These are phyloP conservation scores for Xylariaceae sp. DNA, from an alignment of 2,329 filamentous ascomycete genomes.

Conservation along the genomic window DNA sequence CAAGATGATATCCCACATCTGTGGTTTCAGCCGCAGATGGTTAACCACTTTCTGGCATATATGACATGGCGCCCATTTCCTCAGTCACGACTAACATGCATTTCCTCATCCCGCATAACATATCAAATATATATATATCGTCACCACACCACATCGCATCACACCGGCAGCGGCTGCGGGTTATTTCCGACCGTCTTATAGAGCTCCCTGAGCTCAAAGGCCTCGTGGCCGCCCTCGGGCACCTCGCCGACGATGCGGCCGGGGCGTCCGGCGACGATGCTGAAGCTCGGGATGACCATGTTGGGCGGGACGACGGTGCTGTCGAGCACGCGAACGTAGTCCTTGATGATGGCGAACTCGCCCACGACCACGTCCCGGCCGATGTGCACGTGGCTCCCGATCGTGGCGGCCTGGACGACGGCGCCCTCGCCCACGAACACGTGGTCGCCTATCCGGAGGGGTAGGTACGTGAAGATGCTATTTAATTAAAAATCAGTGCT, in stretches of 20 bases:
- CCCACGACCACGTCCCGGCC: constrained; percentile 72
- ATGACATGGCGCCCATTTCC: no score
- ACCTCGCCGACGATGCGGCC: constrained; percentile 78
- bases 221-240: constrained; percentile 61
- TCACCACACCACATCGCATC: constrained; percentile 17
- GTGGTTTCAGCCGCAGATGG: no score
- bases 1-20: no score
- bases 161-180: constrained; percentile 34
- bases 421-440: constrained; percentile 76
- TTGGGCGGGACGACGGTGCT: constrained; percentile 76
- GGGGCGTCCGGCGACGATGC: constrained; percentile 79
- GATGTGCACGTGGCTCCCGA: constrained; percentile 83
- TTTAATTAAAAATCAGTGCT: no score
- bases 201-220: constrained; percentile 58
- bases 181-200: constrained; percentile 62
- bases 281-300: constrained; percentile 91
- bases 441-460: constrained; percentile 89
- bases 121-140: neutral
- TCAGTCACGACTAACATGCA: no score
- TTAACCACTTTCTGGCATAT: no score
- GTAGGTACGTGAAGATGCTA: constrained; percentile 70
- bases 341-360: constrained; percentile 87
- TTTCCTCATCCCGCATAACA: neutral
- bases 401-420: constrained; percentile 74
- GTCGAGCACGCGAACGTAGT: constrained; percentile 84